Conservation (phyloP, 2,329 filamentous ascomycete genomes). For the Tolypocladium ovalisporum region DNA sequence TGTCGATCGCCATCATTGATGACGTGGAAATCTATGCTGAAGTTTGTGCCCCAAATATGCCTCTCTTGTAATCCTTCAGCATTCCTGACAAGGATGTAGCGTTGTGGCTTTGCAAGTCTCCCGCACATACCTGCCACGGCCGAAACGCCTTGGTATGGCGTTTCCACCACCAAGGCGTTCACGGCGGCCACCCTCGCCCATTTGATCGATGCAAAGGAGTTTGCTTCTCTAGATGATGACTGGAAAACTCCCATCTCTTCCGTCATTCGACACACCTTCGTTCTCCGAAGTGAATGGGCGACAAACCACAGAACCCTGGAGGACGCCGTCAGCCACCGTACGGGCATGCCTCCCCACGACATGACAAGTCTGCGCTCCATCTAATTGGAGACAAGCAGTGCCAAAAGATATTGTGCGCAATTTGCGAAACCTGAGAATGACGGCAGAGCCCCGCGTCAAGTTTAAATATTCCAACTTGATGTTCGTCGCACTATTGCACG, state of each 20-base stretch:
- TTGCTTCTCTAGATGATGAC: constrained; percentile 17
- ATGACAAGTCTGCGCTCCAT: constrained; percentile 10
- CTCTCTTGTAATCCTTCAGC: not conserved
- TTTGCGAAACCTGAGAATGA: constrained; percentile 22
- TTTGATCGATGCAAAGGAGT: constrained; percentile 32
- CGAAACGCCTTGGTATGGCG: constrained; percentile 43
- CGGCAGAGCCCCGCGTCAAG: constrained; percentile 29
- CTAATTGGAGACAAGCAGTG: constrained; percentile 17
- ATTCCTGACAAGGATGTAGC: constrained; percentile 6
- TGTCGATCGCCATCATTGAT: constrained; percentile 17
- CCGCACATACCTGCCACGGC: constrained; percentile 28
- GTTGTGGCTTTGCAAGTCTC: constrained; percentile 17
- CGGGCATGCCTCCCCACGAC: constrained; percentile 31
- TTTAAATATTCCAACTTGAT: constrained; percentile 42
- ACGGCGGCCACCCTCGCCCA: constrained; percentile 38
- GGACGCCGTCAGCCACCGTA: not conserved
- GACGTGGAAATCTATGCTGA: constrained; percentile 12
- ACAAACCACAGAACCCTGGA: constrained; percentile 31
- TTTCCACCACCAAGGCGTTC: constrained; percentile 46
- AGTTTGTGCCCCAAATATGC: constrained; percentile 3
- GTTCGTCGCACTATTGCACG: constrained; percentile 31
- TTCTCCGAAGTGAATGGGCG: not conserved
- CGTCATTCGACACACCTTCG: constrained; percentile 11
- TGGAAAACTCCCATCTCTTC: constrained; percentile 36
- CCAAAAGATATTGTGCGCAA: constrained; percentile 27